Conservation (phyloP, 768 basidiomycete species). For the Chalciporus chontae region DNA sequence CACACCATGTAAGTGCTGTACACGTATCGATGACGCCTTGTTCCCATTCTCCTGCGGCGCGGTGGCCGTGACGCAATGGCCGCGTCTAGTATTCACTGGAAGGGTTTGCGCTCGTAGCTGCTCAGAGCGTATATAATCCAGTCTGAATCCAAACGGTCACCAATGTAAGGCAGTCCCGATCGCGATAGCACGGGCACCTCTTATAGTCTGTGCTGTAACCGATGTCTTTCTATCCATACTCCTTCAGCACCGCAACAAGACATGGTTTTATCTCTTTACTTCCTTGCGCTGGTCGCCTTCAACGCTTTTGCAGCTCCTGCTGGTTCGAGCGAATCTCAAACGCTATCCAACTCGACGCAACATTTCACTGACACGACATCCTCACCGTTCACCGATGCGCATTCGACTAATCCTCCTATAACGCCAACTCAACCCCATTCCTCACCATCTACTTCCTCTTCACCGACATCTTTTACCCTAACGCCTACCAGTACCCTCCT, state of each 20-base stretch:
- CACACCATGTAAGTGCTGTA: not conserved
- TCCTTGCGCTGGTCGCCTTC: conserved; percentile 18
- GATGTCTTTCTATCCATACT: not conserved
- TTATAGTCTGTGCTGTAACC: not conserved
- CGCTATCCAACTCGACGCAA: not conserved
- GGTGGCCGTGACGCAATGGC: not conserved
- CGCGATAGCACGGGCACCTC: not conserved
- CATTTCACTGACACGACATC: not conserved
- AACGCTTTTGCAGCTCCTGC: conserved; percentile 10
- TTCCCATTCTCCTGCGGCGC: not conserved
- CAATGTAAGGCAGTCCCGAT: conserved; percentile 2
- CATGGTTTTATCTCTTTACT: conserved; percentile 8
- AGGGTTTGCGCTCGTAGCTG: not conserved
- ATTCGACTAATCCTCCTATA: not conserved
- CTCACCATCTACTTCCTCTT: not conserved
- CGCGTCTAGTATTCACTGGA: not conserved
- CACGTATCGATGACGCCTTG: not conserved
- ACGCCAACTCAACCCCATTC: not conserved
- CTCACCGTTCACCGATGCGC: not conserved
- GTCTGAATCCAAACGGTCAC: not conserved
- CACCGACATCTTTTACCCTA: not conserved
- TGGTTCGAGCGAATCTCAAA: conserved; percentile 2
- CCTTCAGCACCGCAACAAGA: not conserved
- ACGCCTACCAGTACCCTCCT: conserved; percentile 1
- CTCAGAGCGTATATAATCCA: not conserved